These are phyloP conservation scores for Tulasnella sp. DNA, from an alignment of 768 basidiomycete species.

Conservation along the genomic window DNA sequence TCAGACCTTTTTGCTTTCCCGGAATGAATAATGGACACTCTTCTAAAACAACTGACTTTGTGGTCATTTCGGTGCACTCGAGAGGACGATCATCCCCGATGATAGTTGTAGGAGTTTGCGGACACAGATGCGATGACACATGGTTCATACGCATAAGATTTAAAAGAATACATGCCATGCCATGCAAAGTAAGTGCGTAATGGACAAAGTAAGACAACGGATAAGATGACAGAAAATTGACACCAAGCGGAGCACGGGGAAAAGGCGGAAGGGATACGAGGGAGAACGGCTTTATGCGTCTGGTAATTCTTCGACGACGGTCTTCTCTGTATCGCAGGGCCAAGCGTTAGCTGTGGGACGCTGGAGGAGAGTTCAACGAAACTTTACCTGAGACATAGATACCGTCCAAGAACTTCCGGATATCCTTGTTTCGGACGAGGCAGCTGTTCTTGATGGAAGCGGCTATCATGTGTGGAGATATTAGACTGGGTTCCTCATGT, in stretches of 20 bases:
- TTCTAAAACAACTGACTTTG: not conserved
- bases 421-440: conserved; percentile 99
- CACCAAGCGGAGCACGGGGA: not conserved
- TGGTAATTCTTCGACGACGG: conserved; percentile 15
- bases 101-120: not conserved
- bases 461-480: conserved; percentile 45
- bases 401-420: conserved; percentile 96
- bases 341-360: not conserved
- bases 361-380: not conserved
- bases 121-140: not conserved
- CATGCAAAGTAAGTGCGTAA: conserved; percentile 6
- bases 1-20: not conserved
- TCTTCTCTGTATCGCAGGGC: conserved; percentile 1
- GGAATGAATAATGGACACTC: not conserved
- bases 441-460: conserved; percentile 96
- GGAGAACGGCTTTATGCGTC: not conserved
- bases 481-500: not conserved
- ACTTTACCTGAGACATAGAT: conserved; percentile 77
- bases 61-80: not conserved
- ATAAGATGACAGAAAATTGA: not conserved
- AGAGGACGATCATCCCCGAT: not conserved
- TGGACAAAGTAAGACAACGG: conserved; percentile 3
- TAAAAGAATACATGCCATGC: conserved; percentile 17
- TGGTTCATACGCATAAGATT: conserved; percentile 14
- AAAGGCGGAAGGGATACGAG: not conserved